These are phyloP conservation scores for Penstemon davidsonii DNA, from an alignment of 257 asterid species.

Conservation along the genomic window DNA sequence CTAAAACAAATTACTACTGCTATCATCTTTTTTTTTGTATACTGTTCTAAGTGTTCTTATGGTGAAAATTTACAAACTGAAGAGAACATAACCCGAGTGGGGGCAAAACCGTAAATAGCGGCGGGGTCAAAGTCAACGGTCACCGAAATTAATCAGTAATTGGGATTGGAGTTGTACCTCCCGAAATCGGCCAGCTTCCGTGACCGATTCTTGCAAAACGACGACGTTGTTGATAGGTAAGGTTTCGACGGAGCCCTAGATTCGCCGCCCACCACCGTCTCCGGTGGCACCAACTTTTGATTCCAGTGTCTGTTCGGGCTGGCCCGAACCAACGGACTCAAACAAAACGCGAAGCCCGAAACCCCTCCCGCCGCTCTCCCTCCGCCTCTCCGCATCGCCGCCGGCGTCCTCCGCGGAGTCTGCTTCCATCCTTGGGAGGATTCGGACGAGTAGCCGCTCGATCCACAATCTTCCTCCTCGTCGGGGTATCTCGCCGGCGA, in stretches of 20 bases:
- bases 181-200: conserved; percentile 90
- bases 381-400: conserved; percentile 41
- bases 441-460: conserved; percentile 79
- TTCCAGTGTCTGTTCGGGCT: conserved; percentile 69
- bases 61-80: background rate
- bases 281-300: conserved; percentile 64
- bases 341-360: conserved; percentile 60
- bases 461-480: conserved; percentile 55
- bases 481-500: conserved; percentile 65
- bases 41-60: background rate
- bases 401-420: conserved; percentile 66
- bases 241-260: conserved; percentile 49
- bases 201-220: conserved; percentile 79
- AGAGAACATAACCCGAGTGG: conserved; percentile 11
- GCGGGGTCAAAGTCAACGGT: conserved; percentile 47
- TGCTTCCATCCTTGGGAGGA: conserved; percentile 64
- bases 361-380: conserved; percentile 39
- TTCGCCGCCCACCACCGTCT: conserved; percentile 46
- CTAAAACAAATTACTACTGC: no score
- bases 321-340: conserved; percentile 83
- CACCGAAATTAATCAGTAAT: conserved; percentile 41
- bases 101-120: conserved; percentile 47
- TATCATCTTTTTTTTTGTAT: background rate
- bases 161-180: conserved; percentile 47
- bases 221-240: conserved; percentile 41